Conservation (phyloP, 208 protist species). For the Naegleria lovaniensis region DNA sequence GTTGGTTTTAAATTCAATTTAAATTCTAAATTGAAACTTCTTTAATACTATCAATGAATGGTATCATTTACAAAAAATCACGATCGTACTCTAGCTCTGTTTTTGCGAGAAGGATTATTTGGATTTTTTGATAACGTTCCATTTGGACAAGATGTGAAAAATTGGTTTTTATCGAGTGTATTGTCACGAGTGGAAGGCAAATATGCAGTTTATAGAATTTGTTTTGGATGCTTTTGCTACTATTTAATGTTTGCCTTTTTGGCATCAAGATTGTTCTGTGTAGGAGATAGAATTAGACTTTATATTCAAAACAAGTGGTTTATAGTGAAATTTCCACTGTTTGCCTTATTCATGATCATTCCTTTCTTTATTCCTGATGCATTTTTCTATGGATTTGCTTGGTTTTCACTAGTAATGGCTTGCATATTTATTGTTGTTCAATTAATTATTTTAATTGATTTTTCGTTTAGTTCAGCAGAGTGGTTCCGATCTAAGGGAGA, state of each 20-base stretch:
- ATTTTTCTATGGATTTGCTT: background rate
- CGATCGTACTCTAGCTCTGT: background rate
- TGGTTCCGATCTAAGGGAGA: background rate
- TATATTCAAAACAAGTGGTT: constrained; percentile 26
- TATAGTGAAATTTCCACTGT: background rate
- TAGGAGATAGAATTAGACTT: background rate
- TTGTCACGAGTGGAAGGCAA: background rate
- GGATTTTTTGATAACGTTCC: background rate
- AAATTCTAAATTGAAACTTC: no score
- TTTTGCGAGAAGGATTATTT: background rate
- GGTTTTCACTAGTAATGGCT: background rate
- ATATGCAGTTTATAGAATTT: constrained; percentile 1
- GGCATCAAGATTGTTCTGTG: constrained; percentile 2
- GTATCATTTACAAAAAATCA: no score
- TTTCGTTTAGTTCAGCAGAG: background rate
- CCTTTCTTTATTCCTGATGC: constrained; percentile 9
- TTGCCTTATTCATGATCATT: background rate
- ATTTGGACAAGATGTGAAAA: background rate
- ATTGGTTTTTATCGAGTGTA: background rate
- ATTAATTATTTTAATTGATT: constrained; percentile 19
- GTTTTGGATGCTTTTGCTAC: background rate
- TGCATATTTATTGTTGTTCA: constrained; percentile 2
- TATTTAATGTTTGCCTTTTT: background rate
- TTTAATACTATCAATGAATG: no score
- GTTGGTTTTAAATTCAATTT: no score